A percentile compares a stretch with the other conserved stretches of the same genome.
phyloP scores from a whole-genome alignment of 306 rosid species.

The Acacia confusa region DNA sequence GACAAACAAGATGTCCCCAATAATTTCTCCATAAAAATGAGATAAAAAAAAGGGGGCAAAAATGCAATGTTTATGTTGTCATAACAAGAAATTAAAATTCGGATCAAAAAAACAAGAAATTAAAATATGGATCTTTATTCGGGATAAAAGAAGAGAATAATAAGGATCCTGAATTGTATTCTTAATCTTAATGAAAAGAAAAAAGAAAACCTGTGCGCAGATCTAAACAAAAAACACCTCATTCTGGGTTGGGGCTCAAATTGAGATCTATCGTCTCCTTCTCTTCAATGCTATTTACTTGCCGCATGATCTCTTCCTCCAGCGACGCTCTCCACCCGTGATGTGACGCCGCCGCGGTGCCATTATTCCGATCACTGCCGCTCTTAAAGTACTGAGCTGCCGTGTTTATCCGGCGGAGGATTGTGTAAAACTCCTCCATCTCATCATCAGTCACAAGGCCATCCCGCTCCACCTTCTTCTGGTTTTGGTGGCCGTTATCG shows the following conservation, averaged over 20 bases:
- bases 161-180: no score
- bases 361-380: neutral
- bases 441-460: conserved; percentile 40
- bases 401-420: conserved; percentile 38
- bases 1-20: no score
- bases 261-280: conserved; percentile 34
- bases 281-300: neutral
- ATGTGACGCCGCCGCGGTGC: neutral
- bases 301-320: conserved; percentile 28
- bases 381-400: conserved; percentile 35
- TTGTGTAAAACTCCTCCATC: conserved; percentile 51
- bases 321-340: conserved; percentile 25
- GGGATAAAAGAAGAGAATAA: no score
- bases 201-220: neutral
- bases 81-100: neutral
- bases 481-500: neutral
- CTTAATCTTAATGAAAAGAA: neutral
- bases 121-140: no score
- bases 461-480: conserved; percentile 31
- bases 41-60: no score
- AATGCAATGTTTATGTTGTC: neutral
- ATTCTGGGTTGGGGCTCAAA: conserved; percentile 23
- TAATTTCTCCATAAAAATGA: no score
- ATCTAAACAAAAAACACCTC: neutral
- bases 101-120: neutral